Evolutionary conservation across 2,329 filamentous ascomycete genomes (phyloP).

Genomic region (Aspergillus awamori): DNA sequence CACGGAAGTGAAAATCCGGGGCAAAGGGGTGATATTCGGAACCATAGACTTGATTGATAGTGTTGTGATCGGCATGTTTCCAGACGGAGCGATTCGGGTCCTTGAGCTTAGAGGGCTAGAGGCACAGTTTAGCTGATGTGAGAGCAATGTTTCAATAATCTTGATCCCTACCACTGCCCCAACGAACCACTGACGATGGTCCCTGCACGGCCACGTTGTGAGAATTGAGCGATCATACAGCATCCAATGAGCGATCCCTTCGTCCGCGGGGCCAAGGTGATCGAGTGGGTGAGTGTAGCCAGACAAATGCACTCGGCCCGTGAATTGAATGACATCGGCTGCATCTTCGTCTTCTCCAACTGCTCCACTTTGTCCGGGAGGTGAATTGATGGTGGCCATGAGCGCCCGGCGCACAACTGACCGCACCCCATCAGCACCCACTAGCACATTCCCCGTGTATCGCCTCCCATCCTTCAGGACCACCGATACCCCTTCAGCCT

Average conservation of each 20-base stretch:
- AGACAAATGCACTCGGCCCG: background rate
- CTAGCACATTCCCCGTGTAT: background rate
- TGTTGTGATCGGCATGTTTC: background rate
- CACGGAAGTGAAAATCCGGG: no score
- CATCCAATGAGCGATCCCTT: background rate
- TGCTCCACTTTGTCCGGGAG: no score
- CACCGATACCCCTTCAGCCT: background rate
- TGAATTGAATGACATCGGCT: background rate
- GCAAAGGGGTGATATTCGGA: background rate
- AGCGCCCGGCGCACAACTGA: background rate
- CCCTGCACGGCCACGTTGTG: background rate
- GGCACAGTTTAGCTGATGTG: background rate
- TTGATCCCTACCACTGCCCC: background rate
- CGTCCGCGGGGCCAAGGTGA: background rate
- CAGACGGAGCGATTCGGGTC: background rate
- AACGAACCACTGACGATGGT: background rate
- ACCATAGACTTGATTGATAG: background rate
- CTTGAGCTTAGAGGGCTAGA: background rate
- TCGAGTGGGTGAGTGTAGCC: background rate
- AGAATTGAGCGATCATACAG: background rate
- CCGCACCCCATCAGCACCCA: background rate
- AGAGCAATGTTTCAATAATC: background rate
- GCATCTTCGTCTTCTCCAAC: background rate
- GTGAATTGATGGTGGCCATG: background rate
- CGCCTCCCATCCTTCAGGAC: background rate